These are phyloP conservation scores for Erodium moschatum DNA, from an alignment of 441 rosid species.

Conservation along the genomic window DNA sequence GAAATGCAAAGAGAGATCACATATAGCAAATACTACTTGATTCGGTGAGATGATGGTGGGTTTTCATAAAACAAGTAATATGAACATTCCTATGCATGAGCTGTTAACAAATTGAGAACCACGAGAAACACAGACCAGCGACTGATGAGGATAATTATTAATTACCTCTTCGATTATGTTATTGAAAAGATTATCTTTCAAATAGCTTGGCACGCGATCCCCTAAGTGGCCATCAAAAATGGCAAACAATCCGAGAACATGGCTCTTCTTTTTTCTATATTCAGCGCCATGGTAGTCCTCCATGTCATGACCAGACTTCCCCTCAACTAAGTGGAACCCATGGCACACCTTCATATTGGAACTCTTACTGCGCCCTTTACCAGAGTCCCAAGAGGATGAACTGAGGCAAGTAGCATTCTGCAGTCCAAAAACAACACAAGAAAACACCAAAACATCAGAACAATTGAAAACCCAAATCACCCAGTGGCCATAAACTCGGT, in stretches of 20 bases:
- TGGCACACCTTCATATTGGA: constrained; percentile 33
- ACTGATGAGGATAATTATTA: neutral
- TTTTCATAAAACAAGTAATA: neutral
- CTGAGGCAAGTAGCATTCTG: constrained; percentile 31
- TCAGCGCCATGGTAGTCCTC: constrained; percentile 65
- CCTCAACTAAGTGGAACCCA: constrained; percentile 57
- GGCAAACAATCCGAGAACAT: constrained; percentile 54
- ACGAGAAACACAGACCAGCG: neutral
- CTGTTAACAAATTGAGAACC: neutral
- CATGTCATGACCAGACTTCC: constrained; percentile 61
- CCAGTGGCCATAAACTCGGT: neutral
- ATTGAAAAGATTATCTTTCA: constrained; percentile 44
- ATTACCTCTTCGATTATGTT: constrained; percentile 54
- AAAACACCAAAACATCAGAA: neutral
- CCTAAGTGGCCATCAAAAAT: constrained; percentile 67
- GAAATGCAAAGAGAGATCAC: neutral
- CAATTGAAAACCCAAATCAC: neutral
- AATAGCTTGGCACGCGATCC: constrained; percentile 50
- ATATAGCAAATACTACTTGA: too few species aligned
- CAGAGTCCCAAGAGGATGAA: constrained; percentile 37
- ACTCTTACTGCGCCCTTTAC: constrained; percentile 47
- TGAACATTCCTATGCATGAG: too few species aligned
- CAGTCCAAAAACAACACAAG: constrained; percentile 2
- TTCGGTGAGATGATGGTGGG: neutral
- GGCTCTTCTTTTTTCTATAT: constrained; percentile 37